Evolutionary conservation across 768 basidiomycete species (phyloP).

Genomic region (Lepiota venenata): DNA sequence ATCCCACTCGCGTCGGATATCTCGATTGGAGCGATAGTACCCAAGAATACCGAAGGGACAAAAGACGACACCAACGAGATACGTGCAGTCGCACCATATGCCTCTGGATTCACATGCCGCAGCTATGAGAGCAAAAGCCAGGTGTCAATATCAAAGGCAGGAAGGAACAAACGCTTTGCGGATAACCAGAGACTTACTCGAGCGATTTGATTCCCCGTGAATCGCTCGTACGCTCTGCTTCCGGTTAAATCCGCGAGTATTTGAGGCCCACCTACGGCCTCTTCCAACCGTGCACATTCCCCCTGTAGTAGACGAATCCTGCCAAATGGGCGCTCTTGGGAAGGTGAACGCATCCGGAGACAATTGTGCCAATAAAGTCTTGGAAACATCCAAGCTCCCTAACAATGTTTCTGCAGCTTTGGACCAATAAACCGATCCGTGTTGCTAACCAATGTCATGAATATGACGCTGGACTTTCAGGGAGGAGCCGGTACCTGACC

Average conservation of each 20-base stretch:
- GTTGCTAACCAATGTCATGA: constrained; percentile 52
- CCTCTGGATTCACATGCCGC: constrained; percentile 45
- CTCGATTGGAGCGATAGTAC: constrained; percentile 75
- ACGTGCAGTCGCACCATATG: constrained; percentile 56
- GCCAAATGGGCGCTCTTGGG: constrained; percentile 79
- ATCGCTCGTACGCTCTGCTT: constrained; percentile 82
- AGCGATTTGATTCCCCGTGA: constrained; percentile 84
- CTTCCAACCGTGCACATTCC: constrained; percentile 71
- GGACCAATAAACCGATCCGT: constrained; percentile 86
- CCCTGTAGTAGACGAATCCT: constrained; percentile 82
- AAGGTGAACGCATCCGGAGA: constrained; percentile 64
- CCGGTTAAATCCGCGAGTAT: constrained; percentile 74
- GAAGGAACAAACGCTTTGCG: background rate
- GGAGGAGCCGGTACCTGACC: constrained; percentile 53
- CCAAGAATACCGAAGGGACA: constrained; percentile 79
- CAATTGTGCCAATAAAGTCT: constrained; percentile 57
- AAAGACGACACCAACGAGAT: constrained; percentile 85
- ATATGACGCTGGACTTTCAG: background rate
- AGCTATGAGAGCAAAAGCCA: constrained; percentile 37
- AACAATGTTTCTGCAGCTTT: constrained; percentile 47
- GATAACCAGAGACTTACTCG: constrained; percentile 40
- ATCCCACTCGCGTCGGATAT: constrained; percentile 89
- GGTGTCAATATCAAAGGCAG: background rate
- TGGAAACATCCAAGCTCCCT: constrained; percentile 45
- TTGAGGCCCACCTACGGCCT: constrained; percentile 64